Conservation (phyloP, 805 yeast species). For the Candida ortonii region DNA sequence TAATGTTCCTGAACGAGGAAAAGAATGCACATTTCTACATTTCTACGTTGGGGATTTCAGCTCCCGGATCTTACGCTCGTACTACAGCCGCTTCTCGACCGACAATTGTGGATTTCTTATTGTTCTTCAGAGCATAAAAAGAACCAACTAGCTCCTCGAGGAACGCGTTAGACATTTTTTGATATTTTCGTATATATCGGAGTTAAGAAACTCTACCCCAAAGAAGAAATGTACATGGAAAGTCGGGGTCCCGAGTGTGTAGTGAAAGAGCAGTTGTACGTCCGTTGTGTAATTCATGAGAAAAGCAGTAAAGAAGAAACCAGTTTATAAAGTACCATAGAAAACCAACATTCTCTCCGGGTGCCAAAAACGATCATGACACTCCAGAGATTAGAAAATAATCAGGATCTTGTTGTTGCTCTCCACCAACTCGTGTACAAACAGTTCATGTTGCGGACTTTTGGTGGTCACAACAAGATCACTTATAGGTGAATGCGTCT, state of each 20-base stretch:
- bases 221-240: neutral
- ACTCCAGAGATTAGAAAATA: conserved; percentile 19
- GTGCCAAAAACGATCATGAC: neutral
- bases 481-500: conserved; percentile 11
- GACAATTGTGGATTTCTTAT: too few species aligned
- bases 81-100: too few species aligned
- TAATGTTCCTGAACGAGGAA: too few species aligned
- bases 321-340: neutral
- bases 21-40: too few species aligned
- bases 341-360: neutral
- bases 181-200: conserved; percentile 18
- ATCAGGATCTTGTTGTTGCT: conserved; percentile 26
- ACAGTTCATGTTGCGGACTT: conserved; percentile 7
- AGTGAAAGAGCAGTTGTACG: neutral
- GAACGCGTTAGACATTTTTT: too few species aligned
- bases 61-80: too few species aligned
- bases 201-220: neutral
- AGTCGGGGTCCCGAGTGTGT: neutral
- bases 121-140: too few species aligned
- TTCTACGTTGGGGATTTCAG: too few species aligned
- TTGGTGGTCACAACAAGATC: conserved; percentile 24
- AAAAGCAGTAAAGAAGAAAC: conserved; percentile 1
- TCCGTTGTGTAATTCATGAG: conserved; percentile 1
- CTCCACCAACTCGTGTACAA: conserved; percentile 19
- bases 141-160: conserved; percentile 1